These are phyloP conservation scores for Pyrus pyrifolia DNA, from an alignment of 306 rosid species.

Conservation along the genomic window DNA sequence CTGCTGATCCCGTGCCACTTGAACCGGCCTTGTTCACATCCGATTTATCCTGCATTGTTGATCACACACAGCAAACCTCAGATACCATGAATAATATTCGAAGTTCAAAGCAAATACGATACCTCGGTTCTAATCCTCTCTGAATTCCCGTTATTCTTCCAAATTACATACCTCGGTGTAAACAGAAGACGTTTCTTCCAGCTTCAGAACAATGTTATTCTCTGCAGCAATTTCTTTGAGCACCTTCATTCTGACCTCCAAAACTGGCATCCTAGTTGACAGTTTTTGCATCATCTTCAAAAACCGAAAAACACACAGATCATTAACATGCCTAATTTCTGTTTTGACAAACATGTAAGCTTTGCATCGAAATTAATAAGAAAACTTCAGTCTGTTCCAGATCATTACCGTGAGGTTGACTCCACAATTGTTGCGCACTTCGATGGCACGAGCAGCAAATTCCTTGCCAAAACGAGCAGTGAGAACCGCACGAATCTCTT, in stretches of 20 bases:
- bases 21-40: slow-evolving; percentile 20
- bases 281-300: slow-evolving; percentile 58
- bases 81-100: neutral
- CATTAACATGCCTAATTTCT: neutral
- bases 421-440: slow-evolving; percentile 67
- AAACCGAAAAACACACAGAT: neutral
- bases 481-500: slow-evolving; percentile 58
- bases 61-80: slow-evolving; percentile 10
- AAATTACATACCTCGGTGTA: slow-evolving; percentile 39
- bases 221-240: slow-evolving; percentile 76
- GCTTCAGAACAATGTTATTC: slow-evolving; percentile 48
- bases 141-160: neutral
- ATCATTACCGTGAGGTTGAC: slow-evolving; percentile 48
- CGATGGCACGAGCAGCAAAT: slow-evolving; percentile 53
- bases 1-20: slow-evolving; percentile 20
- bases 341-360: neutral
- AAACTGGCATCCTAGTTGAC: slow-evolving; percentile 58
- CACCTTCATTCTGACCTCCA: slow-evolving; percentile 61
- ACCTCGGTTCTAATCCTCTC: neutral
- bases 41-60: slow-evolving; percentile 35
- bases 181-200: slow-evolving; percentile 33
- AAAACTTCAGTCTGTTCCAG: neutral
- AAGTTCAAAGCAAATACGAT: neutral
- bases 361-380: too few species aligned
- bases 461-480: slow-evolving; percentile 70